Evolutionary conservation across 2,329 filamentous ascomycete species (phyloP), one percentile per base, ranked within the genome.

Genomic region (Lachnellula hyalina): DNA sequence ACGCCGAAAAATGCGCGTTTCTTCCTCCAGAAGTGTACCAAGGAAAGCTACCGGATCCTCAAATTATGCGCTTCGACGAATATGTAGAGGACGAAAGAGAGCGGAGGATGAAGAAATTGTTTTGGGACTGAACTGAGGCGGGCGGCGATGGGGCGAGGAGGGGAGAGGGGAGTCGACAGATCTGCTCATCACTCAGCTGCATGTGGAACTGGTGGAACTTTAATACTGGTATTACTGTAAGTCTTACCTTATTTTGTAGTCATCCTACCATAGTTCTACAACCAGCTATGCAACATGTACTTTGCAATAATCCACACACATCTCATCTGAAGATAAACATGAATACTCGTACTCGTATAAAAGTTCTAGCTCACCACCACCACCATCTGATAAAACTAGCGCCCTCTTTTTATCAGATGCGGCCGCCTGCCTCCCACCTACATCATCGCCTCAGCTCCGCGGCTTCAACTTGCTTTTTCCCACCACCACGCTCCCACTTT

Each of bases 1-100:
- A 65, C 25, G 55, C 60, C 14, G 64, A 67, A 2, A 63, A 65
- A 48, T 73, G 70, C 57, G 60, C 66, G 0, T 71, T 72, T 48
- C 60, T 72, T 9, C 64, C 66, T 14, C 67, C 66, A 9, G 67
- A 71, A 41, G 54, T 57, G 17, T 65, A 65, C 48, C 52, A 60
- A 34, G 59, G 55, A 17, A 52, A 55, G 41, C 56, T 51, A 44
- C 15, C 57, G 15, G 54, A 63, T 50, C 55, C 54, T 9, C 56
- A 61, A n/a, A 58, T 44, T 11, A 53, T 52, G 21, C 49, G 46
- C 44, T 57, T 65, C 21, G 59, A 67, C 23, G 55, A 61, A 12
- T 59, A 48, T 32, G 41, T 61, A 15, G 55, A 63, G 36, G 55
- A 57, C 9, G 59, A 65, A 35, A 60, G 55, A 47, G 60, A 65